Evolutionary conservation across 164 flowering plant genomes (phyloP), one percentile per base, ranked within the genome.

Genomic region (Akebia trifoliata): DNA sequence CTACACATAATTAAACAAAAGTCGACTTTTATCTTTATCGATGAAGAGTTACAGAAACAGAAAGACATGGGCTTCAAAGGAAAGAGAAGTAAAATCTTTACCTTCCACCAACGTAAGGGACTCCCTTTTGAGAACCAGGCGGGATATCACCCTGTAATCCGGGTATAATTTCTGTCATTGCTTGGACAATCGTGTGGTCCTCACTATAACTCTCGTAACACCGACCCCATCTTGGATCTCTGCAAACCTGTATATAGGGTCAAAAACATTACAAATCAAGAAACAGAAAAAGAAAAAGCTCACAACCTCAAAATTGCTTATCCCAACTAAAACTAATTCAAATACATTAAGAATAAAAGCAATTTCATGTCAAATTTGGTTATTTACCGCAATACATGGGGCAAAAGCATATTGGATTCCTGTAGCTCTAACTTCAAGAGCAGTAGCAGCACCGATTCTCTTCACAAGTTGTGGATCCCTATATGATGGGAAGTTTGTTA

Each of bases 181-280:
- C 46, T 28, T 57, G 65, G 56, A 72, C 75, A 37, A 72, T 72
- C 35, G 36, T 65, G 24, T 39, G 69, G 38, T 68, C 67, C 54
- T 72, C 75, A 44, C 69, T 72, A 22, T 61, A 61, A 20, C 64
- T 61, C 47, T 61, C 64, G 15, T 51, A 61, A 18, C 64, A 61
- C 11, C 57, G 30, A 26, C 80, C 80, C 77, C 80, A 69, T 62
- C 80, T 72, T 2, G 74, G 80, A 57, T 76, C 80, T 70, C 77
- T 69, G 39, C 80, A 76, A 4, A 76, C 80, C 77, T 76, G n/a
- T n/a, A 53, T 18, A 44, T 1, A 25, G 11, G 0, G 5, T 34
- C 22, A 43, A 21, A 11, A 34, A 28, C n/a, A n/a, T n/a, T n/a
- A n/a, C n/a, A 11, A 37, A 10, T 4, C 1, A 24, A 9, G 28